A percentile compares a stretch with the other conserved stretches of the same genome.
phyloP scores from a whole-genome alignment of 441 rosid genomes.

The Erysimum cheiri region DNA sequence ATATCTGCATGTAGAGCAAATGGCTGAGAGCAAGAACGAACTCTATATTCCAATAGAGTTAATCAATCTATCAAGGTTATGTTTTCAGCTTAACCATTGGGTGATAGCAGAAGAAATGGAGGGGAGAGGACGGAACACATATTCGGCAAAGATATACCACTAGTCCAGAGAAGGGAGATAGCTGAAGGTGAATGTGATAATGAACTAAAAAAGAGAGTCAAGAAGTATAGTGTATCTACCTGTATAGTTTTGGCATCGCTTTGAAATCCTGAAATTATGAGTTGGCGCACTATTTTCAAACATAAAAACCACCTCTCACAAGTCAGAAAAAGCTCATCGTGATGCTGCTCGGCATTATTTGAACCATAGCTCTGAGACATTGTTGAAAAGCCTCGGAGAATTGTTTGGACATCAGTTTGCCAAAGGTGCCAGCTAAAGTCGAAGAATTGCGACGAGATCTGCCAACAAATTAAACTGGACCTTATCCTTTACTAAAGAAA shows the following conservation, averaged over 20 bases:
- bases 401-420: slow-evolving; percentile 94
- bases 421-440: slow-evolving; percentile 96
- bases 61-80: slow-evolving; percentile 11
- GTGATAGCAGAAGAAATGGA: slow-evolving; percentile 10
- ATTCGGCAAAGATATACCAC: slow-evolving; percentile 13
- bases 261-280: slow-evolving; percentile 87
- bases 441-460: slow-evolving; percentile 93
- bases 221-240: slow-evolving; percentile 50
- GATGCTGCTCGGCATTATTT: slow-evolving; percentile 65
- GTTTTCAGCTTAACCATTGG: slow-evolving; percentile 19
- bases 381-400: slow-evolving; percentile 75
- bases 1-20: slow-evolving; percentile 16
- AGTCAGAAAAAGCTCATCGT: slow-evolving; percentile 78
- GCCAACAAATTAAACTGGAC: slow-evolving; percentile 49
- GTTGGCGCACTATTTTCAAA: slow-evolving; percentile 82
- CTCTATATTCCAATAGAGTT: not conserved
- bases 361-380: slow-evolving; percentile 61
- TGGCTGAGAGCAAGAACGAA: slow-evolving; percentile 4
- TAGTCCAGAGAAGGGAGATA: slow-evolving; percentile 22
- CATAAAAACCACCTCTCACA: slow-evolving; percentile 98
- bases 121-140: not conserved
- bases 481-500: slow-evolving; percentile 36
- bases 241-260: slow-evolving; percentile 85
- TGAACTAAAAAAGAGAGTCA: slow-evolving; percentile 10
- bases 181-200: slow-evolving; percentile 27